These are phyloP conservation scores for Ogataea zsoltii DNA, from an alignment of 805 yeast species.

Conservation along the genomic window DNA sequence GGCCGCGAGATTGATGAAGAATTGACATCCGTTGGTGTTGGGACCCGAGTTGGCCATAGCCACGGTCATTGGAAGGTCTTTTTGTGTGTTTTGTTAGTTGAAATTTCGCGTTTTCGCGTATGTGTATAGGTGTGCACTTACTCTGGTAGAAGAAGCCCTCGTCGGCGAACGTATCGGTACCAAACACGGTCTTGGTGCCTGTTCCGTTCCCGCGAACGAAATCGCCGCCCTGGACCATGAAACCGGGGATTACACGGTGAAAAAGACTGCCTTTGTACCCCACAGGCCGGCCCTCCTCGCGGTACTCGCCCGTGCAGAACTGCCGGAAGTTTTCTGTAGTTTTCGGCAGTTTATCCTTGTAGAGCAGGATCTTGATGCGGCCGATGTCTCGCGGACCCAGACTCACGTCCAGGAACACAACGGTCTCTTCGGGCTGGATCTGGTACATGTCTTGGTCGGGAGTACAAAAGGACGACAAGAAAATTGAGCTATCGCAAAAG, in stretches of 20 bases:
- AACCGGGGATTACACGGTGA: constrained; percentile 44
- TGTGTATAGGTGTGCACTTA: constrained; percentile 19
- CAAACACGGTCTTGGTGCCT: constrained; percentile 45
- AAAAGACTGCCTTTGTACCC: constrained; percentile 43
- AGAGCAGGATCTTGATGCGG: constrained; percentile 46
- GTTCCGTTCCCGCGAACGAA: constrained; percentile 45
- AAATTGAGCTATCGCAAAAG: not conserved
- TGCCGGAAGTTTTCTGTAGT: constrained; percentile 54
- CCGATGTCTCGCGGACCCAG: constrained; percentile 37
- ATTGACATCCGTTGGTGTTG: constrained; percentile 48
- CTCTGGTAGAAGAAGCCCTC: constrained; percentile 40
- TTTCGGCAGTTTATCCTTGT: constrained; percentile 40
- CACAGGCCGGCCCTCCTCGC: constrained; percentile 39
- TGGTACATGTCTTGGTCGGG: constrained; percentile 16
- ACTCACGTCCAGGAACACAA: constrained; percentile 34
- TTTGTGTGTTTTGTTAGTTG: too few relatives aligned
- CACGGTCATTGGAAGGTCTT: constrained; percentile 24
- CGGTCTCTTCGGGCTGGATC: constrained; percentile 9
- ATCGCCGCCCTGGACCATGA: constrained; percentile 37
- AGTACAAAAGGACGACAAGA: too few relatives aligned
- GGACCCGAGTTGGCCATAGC: constrained; percentile 47
- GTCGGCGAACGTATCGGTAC: constrained; percentile 42
- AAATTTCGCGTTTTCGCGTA: not conserved
- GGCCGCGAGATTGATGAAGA: constrained; percentile 40
- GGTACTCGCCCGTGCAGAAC: constrained; percentile 51